Evolutionary conservation across 257 asterid genomes (phyloP), one percentile per base, ranked within the genome.

Genomic region (Plantago major): DNA sequence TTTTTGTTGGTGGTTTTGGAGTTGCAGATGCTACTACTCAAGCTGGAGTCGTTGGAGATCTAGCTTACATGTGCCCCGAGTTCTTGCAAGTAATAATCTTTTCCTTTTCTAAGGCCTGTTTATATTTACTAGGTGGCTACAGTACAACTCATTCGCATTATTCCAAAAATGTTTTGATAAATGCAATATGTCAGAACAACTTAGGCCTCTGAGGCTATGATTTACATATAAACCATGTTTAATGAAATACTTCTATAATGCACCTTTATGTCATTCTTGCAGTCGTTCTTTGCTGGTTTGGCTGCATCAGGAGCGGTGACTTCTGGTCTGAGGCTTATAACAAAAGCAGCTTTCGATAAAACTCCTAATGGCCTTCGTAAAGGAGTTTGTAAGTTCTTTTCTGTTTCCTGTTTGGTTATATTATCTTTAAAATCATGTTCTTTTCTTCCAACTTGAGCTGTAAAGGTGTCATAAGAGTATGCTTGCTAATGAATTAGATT

Each of bases 241-340:
- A 18, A 3, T 4, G 26, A 50, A 3, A 18, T 12, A 50, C 3
- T 6, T 1, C 11, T 19, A 51, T 19, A 0, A 19, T 18, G 18
- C 58, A 22, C 40, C 17, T 51, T 15, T 52, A 18, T 52, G 16
- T 19, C 30, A 12, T 46, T n/a, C 28, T 59, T 65, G 73, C 84
- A 92, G 99, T 92, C 99, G 4, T 84, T 78, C 71, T 86, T 89
- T 6, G 93, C 79, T 71, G 99, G 99, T 53, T 47, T 92, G 73
- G 99, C 97, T 58, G 98, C 95, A 44, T 84, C 97, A 3, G 97
- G 98, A 9, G 84, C 86, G 57, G 78, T 92, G 26, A 86, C 95
- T 46, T 89, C 98, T 5, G 85, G 78, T 48, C 49, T 92, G 78
- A 81, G 98, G 77, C 70, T 92, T 30, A 67, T 89, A 0, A 89